These are phyloP conservation scores for Cladochytrium tenue DNA, from an alignment of 371 early-diverging fungal genomes.

Conservation along the genomic window DNA sequence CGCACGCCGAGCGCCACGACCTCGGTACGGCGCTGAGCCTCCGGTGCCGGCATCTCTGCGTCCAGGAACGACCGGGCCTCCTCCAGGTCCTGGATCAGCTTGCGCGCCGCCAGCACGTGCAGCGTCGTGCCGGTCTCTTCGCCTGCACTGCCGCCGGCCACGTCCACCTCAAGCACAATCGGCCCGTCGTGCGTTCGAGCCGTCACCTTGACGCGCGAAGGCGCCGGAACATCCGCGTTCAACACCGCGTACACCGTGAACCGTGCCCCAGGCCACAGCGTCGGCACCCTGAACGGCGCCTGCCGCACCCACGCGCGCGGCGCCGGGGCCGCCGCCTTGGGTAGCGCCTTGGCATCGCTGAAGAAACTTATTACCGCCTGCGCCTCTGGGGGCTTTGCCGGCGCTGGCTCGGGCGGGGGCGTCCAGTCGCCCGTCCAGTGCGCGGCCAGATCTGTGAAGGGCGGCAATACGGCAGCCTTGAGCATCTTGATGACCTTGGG, in stretches of 20 bases:
- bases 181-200: conserved; percentile 48
- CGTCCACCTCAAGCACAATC: conserved; percentile 41
- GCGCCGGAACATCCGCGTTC: conserved; percentile 15
- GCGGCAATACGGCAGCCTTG: conserved; percentile 48
- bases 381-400: conserved; percentile 1
- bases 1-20: conserved; percentile 26
- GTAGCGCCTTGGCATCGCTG: conserved; percentile 1
- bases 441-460: conserved; percentile 42
- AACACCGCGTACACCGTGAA: conserved; percentile 40
- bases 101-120: conserved; percentile 51
- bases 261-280: conserved; percentile 41
- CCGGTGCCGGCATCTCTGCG: conserved; percentile 9
- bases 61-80: conserved; percentile 36
- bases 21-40: conserved; percentile 4
- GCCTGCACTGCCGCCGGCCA: not conserved
- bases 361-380: conserved; percentile 20
- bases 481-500: conserved; percentile 50
- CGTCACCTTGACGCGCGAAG: conserved; percentile 30
- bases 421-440: conserved; percentile 23
- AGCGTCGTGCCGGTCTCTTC: conserved; percentile 15
- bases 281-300: conserved; percentile 42
- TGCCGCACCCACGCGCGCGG: conserved; percentile 22
- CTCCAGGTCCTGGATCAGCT: conserved; percentile 46
- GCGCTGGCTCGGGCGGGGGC: not conserved
- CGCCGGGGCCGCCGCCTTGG: conserved; percentile 3